A percentile compares a stretch with the other conserved stretches of the same genome.
Conservation (phyloP, 306 rosid genomes). For the Inga laurina region DNA sequence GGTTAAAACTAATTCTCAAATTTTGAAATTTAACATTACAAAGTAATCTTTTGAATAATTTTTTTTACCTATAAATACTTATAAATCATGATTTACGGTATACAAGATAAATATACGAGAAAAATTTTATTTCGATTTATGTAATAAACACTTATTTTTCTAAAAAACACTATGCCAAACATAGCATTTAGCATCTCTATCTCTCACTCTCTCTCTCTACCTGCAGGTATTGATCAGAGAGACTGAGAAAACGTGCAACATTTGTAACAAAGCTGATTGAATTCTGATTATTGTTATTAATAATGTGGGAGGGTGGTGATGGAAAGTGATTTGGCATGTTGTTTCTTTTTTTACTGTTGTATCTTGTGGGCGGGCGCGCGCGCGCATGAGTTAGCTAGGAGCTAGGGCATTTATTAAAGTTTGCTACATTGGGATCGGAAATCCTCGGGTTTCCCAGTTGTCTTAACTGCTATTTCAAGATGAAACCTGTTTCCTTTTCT, state of each 20-base stretch:
- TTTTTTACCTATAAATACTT: no score
- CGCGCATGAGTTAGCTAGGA: background rate
- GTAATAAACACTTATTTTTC: no score
- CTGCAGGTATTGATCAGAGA: background rate
- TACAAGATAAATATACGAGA: no score
- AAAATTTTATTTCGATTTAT: no score
- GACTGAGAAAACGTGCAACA: background rate
- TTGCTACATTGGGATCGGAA: background rate
- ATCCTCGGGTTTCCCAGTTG: conserved; percentile 3
- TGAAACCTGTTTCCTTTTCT: background rate
- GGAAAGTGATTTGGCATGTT: background rate
- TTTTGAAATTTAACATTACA: background rate
- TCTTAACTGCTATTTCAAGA: conserved; percentile 23
- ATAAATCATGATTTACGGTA: no score
- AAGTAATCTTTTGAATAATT: no score
- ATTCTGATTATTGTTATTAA: background rate
- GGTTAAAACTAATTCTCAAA: background rate
- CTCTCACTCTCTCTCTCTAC: background rate
- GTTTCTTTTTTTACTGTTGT: background rate
- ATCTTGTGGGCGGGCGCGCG: background rate
- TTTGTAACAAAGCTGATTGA: background rate
- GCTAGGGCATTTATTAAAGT: conserved; percentile 4
- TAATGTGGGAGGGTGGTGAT: background rate
- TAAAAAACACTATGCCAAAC: no score
- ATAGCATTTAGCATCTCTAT: no score